Evolutionary conservation across 441 rosid species (phyloP).

Genomic region (Hypseocharis bilobata): DNA sequence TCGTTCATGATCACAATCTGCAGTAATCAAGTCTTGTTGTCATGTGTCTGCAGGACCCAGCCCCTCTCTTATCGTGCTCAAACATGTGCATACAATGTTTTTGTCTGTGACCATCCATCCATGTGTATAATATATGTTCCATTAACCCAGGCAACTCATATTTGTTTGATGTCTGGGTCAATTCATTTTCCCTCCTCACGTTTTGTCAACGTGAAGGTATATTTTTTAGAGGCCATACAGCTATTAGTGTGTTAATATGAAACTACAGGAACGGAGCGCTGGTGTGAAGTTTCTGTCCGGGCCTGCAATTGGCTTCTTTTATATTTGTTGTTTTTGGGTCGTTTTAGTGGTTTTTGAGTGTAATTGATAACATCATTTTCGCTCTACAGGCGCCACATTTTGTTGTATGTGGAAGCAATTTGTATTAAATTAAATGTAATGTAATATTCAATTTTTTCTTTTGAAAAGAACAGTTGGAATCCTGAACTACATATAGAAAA

Average conservation of each 20-base stretch:
- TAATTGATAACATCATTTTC: constrained; percentile 23
- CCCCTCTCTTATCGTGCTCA: constrained; percentile 8
- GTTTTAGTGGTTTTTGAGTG: constrained; percentile 29
- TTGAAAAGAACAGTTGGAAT: too few relatives aligned
- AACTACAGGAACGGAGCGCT: constrained; percentile 20
- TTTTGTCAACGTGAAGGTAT: constrained; percentile 35
- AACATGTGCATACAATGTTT: constrained; percentile 39
- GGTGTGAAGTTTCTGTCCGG: constrained; percentile 22
- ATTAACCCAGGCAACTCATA: constrained; percentile 23
- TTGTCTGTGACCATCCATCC: constrained; percentile 22
- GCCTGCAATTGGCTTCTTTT: constrained; percentile 27
- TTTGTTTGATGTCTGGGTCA: constrained; percentile 23
- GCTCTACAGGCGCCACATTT: constrained; percentile 27
- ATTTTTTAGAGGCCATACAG: constrained; percentile 33
- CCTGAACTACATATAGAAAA: too few relatives aligned
- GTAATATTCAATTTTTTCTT: constrained; percentile 9
- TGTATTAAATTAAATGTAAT: constrained; percentile 22
- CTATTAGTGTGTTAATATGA: constrained; percentile 30
- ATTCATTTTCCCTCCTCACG: constrained; percentile 30
- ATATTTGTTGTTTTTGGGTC: constrained; percentile 9
- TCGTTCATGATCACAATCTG: constrained; percentile 22
- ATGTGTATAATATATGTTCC: constrained; percentile 24
- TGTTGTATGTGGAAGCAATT: constrained; percentile 21
- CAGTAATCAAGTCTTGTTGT: too few relatives aligned
- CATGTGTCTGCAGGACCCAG: not conserved